Conservation (phyloP, 768 basidiomycete genomes). For the Pulveroboletus sp. region DNA sequence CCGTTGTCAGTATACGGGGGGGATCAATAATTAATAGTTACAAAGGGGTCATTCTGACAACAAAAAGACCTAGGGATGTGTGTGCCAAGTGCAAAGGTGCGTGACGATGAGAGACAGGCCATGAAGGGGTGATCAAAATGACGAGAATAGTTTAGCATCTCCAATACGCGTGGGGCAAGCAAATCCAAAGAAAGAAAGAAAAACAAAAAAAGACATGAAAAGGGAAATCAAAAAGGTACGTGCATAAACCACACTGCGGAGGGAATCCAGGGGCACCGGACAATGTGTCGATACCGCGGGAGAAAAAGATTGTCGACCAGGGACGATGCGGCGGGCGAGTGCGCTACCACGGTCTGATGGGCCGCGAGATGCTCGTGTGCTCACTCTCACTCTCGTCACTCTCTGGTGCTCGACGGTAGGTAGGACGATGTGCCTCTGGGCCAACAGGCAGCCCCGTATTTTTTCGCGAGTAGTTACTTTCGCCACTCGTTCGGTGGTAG, state of each 20-base stretch:
- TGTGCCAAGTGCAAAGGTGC: conserved; percentile 7
- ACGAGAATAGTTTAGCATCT: conserved; percentile 17
- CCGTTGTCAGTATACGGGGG: neutral
- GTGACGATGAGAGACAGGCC: conserved; percentile 10
- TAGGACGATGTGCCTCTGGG: conserved; percentile 22
- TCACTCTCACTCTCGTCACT: conserved; percentile 40
- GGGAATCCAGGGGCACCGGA: neutral
- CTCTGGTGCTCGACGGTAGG: conserved; percentile 25
- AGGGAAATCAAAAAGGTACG: neutral
- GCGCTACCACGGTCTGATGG: conserved; percentile 47
- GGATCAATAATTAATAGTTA: neutral
- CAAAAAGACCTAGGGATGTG: neutral
- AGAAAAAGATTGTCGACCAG: neutral
- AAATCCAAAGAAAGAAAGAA: conserved; percentile 9
- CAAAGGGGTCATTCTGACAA: conserved; percentile 2
- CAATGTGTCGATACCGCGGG: neutral
- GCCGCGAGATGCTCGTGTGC: conserved; percentile 28
- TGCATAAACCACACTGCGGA: neutral
- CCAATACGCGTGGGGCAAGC: neutral
- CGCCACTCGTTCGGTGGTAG: conserved; percentile 9
- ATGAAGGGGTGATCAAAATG: conserved; percentile 18
- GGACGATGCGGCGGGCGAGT: neutral
- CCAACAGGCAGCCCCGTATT: conserved; percentile 16
- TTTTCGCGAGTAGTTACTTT: conserved; percentile 13
- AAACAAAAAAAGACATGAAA: neutral